Evolutionary conservation across 208 protist genomes (phyloP).

Genomic region (Balamuthia mandrillaris): DNA sequence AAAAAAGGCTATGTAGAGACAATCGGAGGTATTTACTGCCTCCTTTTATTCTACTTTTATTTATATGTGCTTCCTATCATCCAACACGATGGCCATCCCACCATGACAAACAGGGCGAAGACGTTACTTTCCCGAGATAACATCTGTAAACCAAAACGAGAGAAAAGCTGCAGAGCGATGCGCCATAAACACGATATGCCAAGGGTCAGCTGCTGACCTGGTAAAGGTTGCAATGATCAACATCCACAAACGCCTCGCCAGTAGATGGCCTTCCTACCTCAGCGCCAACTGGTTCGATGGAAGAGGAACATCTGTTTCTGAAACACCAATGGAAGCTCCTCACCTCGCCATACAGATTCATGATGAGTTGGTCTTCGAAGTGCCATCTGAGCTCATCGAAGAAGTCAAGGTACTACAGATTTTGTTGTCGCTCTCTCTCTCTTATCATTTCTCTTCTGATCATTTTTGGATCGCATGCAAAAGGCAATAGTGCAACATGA

Average conservation of each 20-base stretch:
- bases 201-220: conserved; percentile 21
- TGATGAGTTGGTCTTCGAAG: conserved; percentile 16
- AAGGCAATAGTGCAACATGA: not conserved
- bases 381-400: not conserved
- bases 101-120: not conserved
- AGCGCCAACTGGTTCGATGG: not conserved
- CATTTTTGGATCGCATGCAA: not conserved
- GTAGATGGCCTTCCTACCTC: not conserved
- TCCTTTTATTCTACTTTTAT: no score
- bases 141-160: not conserved
- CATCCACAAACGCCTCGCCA: not conserved
- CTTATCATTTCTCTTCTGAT: not conserved
- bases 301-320: no score
- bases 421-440: not conserved
- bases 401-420: not conserved
- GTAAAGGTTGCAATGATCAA: conserved; percentile 30
- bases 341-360: conserved; percentile 27
- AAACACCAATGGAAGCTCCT: no score
- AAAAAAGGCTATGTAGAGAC: conserved; percentile 32
- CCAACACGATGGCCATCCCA: no score
- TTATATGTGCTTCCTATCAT: no score
- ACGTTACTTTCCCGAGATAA: conserved; percentile 24
- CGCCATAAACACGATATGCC: conserved; percentile 18
- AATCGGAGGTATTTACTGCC: not conserved
- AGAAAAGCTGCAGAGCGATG: not conserved